Base-by-base conservation (phyloP, 2,329 filamentous ascomycete species). In the Cercospora beticola region DNA sequence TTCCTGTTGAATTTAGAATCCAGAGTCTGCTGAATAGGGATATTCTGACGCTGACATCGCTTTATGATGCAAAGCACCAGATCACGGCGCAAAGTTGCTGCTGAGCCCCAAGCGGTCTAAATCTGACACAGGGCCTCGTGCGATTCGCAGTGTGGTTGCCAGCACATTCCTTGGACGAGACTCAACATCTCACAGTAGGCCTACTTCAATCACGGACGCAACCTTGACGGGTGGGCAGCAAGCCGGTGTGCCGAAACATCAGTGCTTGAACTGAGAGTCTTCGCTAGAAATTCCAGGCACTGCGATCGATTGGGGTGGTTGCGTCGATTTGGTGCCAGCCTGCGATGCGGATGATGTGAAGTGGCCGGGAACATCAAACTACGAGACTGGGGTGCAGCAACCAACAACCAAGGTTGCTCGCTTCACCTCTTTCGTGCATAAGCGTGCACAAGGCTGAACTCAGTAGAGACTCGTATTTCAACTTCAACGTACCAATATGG, bases 141-240 rank as follows among this genome's bases (percentile, higher is more conserved):
- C 67, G 63, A 68, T 33, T 64, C 58, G 62, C 49, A 33, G 18
- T 52, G 1, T 43, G n/a, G 30, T 58, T 54, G 63, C 36, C 62
- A 66, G 49, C 67, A 60, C 33, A 60, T 33, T 65, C 63, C 67
- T 63, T 49, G 58, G 6, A 59, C 30, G 58, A 65, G 43, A 59
- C 63, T 57, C 54, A 56, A 40, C 46, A 68, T 52, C 21, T 36
- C 65, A 8, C 36, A 58, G 33, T 36, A 28, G 36, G 21, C 54
- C 58, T 49, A 54, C 33, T 31, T 36, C 43, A 59, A 59, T 63
- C 40, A 54, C 63, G 63, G 49, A 43, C 26, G 4, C 31, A 68
- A 68, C 63, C 67, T 68, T 65, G 62, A 66, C 67, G 67, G 59
- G 67, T 62, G 64, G 63, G 62, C 49, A 58, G 52, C 54, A 33